Evolutionary conservation across 2,329 filamentous ascomycete genomes (phyloP).

Genomic region (Paecilomyces variotii): DNA sequence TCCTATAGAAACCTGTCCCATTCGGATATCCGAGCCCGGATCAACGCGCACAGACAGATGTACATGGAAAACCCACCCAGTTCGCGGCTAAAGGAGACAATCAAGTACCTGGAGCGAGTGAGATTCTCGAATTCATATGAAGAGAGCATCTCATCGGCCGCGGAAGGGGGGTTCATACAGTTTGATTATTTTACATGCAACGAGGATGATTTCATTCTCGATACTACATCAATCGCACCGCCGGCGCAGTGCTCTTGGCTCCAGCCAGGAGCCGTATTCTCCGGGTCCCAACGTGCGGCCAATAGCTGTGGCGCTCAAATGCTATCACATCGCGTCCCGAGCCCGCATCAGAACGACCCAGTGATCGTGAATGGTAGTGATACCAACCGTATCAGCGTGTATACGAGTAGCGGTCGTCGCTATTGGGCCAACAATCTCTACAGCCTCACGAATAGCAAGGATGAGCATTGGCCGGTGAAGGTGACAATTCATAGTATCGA

Average conservation of each 20-base stretch:
- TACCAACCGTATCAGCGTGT: slow-evolving; percentile 25
- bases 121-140: slow-evolving; percentile 46
- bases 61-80: slow-evolving; percentile 26
- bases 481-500: slow-evolving; percentile 58
- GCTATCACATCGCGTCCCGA: slow-evolving; percentile 21
- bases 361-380: slow-evolving; percentile 29
- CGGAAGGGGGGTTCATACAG: slow-evolving; percentile 45
- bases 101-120: slow-evolving; percentile 54
- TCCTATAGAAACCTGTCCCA: slow-evolving; percentile 21
- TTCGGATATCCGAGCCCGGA: slow-evolving; percentile 26
- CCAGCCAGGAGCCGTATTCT: slow-evolving; percentile 52
- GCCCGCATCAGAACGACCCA: slow-evolving; percentile 21
- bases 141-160: slow-evolving; percentile 47
- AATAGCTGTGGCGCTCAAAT: slow-evolving; percentile 19
- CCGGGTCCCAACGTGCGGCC: slow-evolving; percentile 53
- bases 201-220: slow-evolving; percentile 50
- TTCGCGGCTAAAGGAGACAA: slow-evolving; percentile 46
- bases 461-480: slow-evolving; percentile 60
- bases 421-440: slow-evolving; percentile 25
- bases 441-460: slow-evolving; percentile 22
- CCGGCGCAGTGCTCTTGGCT: slow-evolving; percentile 54
- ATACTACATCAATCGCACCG: slow-evolving; percentile 43
- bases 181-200: slow-evolving; percentile 47
- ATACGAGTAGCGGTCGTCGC: slow-evolving; percentile 28
- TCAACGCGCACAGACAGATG: slow-evolving; percentile 28